Base-by-base conservation (phyloP, 768 basidiomycete genomes). In the Inosperma sp. region DNA sequence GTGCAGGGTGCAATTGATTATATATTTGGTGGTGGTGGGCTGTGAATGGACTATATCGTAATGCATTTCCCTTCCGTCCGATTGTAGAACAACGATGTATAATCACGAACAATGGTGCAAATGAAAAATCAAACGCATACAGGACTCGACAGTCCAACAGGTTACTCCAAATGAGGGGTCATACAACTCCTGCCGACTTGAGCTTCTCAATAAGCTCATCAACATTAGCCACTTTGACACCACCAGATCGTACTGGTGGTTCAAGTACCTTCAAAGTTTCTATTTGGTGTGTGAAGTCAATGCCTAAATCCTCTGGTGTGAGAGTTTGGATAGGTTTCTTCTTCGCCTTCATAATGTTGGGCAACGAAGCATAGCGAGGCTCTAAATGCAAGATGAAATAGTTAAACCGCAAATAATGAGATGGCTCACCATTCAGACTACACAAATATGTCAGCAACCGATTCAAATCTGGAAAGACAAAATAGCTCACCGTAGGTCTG, bases 311-410 rank as follows among this genome's bases (percentile, higher is more conserved):
- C 19, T 75, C 73, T 1, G 92, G 76, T 13, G 80, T 80, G 45
- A 96, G 61, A 63, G 89, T 93, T 69, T 94, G 85, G 35, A 97
- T 69, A 12, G 88, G 85, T 73, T 99, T 99, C 79, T 97, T 99
- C 79, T 97, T 98, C n/a, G 96, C 96, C 69, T 95, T 94, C 91
- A 95, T 95, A 68, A 95, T 95, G 59, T 92, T 93, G 3, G 93
- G 92, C 53, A 99, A 68, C n/a, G 94, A 93, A 0, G 96, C 96
- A 62, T 96, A 99, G 58, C 95, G 86, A 0, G 95, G 95, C 67
- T 95, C 94, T 93, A 41, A 48, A 35, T 40, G 8, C 55, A 34
- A 43, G 49, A 42, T 12, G 17, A 19, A 25, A 39, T 19, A 10
- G 12, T 21, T 34, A 25, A n/a, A 36, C 42, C 17, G 14, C 2